A percentile compares a stretch with the other conserved stretches of the same genome.
Conservation (phyloP, 2,329 filamentous ascomycete genomes). For the Clonostachys solani region DNA sequence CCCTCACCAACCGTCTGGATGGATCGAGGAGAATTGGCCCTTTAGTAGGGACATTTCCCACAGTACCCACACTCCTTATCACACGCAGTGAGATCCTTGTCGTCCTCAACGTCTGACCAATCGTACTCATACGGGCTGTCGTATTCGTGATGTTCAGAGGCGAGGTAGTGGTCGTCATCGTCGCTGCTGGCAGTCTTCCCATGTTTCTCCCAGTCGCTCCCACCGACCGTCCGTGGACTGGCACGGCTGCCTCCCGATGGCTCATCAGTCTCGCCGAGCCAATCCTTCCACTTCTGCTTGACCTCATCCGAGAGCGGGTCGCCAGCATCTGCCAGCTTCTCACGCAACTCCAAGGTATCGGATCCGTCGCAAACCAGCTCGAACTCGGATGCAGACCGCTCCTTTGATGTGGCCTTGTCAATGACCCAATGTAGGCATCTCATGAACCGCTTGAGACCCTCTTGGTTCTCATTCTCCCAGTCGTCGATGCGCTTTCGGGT, state of each 20-base stretch:
- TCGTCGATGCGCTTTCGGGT: slow-evolving; percentile 12
- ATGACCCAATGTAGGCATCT: slow-evolving; percentile 12
- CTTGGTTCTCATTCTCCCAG: slow-evolving; percentile 21
- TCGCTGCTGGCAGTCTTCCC: slow-evolving; percentile 1
- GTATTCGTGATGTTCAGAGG: not conserved
- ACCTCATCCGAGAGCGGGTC: slow-evolving; percentile 15
- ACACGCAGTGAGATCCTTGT: slow-evolving; percentile 13
- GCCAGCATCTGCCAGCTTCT: slow-evolving; percentile 10
- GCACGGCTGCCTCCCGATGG: not conserved
- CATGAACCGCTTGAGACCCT: slow-evolving; percentile 13
- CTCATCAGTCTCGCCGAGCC: not conserved
- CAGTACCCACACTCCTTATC: slow-evolving; percentile 13
- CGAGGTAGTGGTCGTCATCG: not conserved
- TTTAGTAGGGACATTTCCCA: slow-evolving; percentile 12
- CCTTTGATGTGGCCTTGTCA: slow-evolving; percentile 5
- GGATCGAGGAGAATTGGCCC: not conserved
- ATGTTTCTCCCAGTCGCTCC: not conserved
- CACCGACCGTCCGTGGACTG: not conserved
- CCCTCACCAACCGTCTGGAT: too few relatives aligned
- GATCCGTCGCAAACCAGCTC: slow-evolving; percentile 12
- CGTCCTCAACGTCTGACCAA: not conserved
- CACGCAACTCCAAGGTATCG: slow-evolving; percentile 12
- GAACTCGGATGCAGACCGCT: slow-evolving; percentile 7
- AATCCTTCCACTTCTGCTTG: slow-evolving; percentile 12
- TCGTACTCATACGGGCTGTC: not conserved